Conservation (phyloP, 2,329 filamentous ascomycete species). For the Thelonectria discophora region DNA sequence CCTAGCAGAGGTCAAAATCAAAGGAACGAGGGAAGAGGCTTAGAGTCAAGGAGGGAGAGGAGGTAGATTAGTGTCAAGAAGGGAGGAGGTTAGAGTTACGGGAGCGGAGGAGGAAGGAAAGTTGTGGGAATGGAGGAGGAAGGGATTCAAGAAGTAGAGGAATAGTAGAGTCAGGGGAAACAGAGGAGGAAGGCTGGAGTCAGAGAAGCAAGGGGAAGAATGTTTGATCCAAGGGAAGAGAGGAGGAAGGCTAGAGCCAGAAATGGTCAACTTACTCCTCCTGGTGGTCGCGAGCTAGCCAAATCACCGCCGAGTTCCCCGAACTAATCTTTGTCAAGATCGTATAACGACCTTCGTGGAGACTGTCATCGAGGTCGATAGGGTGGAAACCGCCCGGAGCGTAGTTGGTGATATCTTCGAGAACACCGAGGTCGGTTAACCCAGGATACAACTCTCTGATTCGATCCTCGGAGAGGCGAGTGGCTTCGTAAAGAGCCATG, state of each 20-base stretch:
- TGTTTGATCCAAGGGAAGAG: not conserved
- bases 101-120: too few relatives aligned
- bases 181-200: too few relatives aligned
- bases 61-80: too few relatives aligned
- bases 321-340: slow-evolving; percentile 14
- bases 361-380: slow-evolving; percentile 10
- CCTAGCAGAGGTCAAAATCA: not conserved
- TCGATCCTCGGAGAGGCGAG: not conserved
- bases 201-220: not conserved
- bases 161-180: too few relatives aligned
- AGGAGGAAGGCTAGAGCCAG: too few relatives aligned
- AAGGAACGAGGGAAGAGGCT: not conserved
- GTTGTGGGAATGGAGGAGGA: too few relatives aligned
- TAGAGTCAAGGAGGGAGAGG: too few relatives aligned
- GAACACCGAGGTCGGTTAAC: not conserved
- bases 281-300: slow-evolving; percentile 16
- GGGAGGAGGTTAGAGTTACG: too few relatives aligned
- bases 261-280: not conserved
- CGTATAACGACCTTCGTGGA: slow-evolving; percentile 14
- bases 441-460: not conserved
- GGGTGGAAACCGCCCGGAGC: slow-evolving; percentile 16
- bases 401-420: slow-evolving; percentile 2
- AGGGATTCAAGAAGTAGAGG: too few relatives aligned
- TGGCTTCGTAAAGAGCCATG: not conserved
- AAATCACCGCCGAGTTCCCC: slow-evolving; percentile 21